Conservation (phyloP, 108 stramenopile genomes). For the Conticribra weissflogii region DNA sequence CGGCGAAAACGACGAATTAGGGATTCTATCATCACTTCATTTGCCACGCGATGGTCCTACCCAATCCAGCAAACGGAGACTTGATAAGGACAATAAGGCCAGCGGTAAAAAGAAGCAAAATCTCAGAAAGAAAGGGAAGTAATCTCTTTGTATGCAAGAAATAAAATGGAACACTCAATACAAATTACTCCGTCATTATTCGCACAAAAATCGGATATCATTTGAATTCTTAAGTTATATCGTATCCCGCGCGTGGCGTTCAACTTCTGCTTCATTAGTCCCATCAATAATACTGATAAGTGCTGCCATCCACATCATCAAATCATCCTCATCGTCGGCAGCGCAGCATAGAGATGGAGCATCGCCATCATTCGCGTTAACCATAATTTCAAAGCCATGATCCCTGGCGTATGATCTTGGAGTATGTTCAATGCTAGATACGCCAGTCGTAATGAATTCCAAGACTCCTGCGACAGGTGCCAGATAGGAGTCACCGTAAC, state of each 20-base stretch:
- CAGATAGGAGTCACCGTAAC: slow-evolving; percentile 28
- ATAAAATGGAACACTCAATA: no score
- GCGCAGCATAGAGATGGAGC: slow-evolving; percentile 46
- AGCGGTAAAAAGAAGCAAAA: no score
- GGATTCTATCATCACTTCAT: slow-evolving; percentile 43
- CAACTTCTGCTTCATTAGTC: no score
- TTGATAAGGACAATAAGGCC: no score
- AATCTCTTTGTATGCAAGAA: no score
- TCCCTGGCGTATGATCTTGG: slow-evolving; percentile 21
- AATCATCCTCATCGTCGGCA: slow-evolving; percentile 41
- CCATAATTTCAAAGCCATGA: slow-evolving; percentile 49
- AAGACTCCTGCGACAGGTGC: slow-evolving; percentile 30
- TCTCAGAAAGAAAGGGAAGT: no score
- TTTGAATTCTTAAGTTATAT: no score
- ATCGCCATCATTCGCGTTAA: slow-evolving; percentile 26
- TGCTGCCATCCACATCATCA: slow-evolving; percentile 44
- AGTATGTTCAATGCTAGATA: slow-evolving; percentile 43
- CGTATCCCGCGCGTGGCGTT: no score
- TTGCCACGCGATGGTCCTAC: slow-evolving; percentile 18
- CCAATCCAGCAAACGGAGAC: no score
- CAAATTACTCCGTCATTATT: no score
- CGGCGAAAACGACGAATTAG: slow-evolving; percentile 45
- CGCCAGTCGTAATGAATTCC: slow-evolving; percentile 47
- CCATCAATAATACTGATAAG: slow-evolving; percentile 35
- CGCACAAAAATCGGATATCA: no score